These are phyloP conservation scores for Pyricularia sp. DNA, from an alignment of 2,329 filamentous ascomycete genomes.

Conservation along the genomic window DNA sequence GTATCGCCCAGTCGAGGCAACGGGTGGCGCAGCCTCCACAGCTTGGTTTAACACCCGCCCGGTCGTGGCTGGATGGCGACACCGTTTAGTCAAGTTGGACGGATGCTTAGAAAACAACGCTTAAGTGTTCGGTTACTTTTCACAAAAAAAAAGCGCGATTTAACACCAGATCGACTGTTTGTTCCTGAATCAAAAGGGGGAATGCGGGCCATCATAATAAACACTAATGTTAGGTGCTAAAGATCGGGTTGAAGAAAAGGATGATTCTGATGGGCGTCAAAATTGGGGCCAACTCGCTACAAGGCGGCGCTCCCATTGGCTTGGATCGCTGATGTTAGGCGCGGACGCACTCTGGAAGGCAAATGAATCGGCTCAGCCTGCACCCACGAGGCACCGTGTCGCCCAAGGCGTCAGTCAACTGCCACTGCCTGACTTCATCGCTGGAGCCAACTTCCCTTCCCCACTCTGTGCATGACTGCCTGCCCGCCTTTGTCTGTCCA, in stretches of 20 bases:
- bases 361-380: neutral
- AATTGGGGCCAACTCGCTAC: neutral
- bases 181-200: too few species aligned
- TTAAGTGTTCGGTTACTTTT: too few species aligned
- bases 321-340: neutral
- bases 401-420: neutral
- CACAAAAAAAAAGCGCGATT: too few species aligned
- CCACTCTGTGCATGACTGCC: neutral
- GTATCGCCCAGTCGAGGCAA: neutral
- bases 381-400: neutral
- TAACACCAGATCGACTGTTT: too few species aligned
- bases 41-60: neutral
- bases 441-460: neutral
- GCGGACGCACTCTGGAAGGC: neutral
- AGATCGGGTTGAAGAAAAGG: neutral
- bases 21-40: neutral
- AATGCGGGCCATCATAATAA: neutral
- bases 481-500: neutral
- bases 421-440: neutral
- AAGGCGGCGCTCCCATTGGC: neutral
- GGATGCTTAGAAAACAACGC: neutral
- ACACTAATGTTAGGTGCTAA: neutral
- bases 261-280: neutral
- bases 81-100: neutral
- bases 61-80: neutral